These are phyloP conservation scores for Sclerotinia borealis DNA, from an alignment of 2,329 filamentous ascomycete species.

Conservation along the genomic window DNA sequence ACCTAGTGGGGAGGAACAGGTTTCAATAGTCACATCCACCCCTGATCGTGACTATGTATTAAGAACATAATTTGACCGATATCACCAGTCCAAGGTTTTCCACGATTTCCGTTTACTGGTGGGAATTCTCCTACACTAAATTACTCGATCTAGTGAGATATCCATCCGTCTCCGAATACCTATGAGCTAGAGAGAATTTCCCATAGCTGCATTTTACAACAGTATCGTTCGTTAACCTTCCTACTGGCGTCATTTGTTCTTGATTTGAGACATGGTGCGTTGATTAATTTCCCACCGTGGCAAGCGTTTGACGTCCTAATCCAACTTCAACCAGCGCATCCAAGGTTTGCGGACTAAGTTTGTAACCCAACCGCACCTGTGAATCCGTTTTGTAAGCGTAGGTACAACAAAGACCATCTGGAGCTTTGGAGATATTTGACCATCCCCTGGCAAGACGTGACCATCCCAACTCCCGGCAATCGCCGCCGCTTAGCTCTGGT, in stretches of 20 bases:
- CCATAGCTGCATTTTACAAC: background rate
- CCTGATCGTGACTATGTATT: background rate
- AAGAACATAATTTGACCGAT: background rate
- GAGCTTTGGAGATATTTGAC: conserved; percentile 17
- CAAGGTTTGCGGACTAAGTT: background rate
- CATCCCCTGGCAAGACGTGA: conserved; percentile 40
- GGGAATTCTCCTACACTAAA: no score
- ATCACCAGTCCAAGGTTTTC: background rate
- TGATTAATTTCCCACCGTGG: background rate
- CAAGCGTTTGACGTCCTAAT: background rate
- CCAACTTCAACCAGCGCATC: background rate
- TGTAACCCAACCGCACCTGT: background rate
- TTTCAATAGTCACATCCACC: background rate
- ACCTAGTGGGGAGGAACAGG: background rate
- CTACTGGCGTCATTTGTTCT: background rate
- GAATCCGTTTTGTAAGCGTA: background rate
- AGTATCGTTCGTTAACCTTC: background rate
- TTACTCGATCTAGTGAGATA: background rate
- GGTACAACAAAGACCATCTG: background rate
- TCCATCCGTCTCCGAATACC: background rate
- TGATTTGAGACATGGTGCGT: background rate
- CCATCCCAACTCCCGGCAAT: conserved; percentile 41
- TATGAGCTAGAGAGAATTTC: background rate
- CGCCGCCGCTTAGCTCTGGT: background rate
- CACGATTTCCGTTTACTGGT: background rate